phyloP scores from a whole-genome alignment of 2,329 filamentous ascomycete species.

The Talaromyces sp. region DNA sequence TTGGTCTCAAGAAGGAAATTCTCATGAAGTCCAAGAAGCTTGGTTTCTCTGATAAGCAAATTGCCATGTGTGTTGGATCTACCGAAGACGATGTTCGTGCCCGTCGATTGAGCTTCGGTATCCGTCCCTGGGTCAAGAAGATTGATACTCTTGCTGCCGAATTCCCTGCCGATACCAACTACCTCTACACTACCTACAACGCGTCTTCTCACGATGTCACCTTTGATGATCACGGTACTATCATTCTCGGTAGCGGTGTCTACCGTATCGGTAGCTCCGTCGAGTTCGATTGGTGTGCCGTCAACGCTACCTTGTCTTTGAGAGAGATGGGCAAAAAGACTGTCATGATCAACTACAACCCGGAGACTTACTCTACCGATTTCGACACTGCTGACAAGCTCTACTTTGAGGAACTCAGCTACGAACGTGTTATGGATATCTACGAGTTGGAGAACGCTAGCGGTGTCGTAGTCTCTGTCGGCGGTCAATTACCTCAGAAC shows the following conservation, averaged over 20 bases:
- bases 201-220: conserved; percentile 88
- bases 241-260: conserved; percentile 90
- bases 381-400: conserved; percentile 85
- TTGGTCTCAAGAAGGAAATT: conserved; percentile 81
- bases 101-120: conserved; percentile 77
- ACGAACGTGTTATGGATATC: conserved; percentile 98
- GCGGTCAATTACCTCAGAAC: conserved; percentile 95
- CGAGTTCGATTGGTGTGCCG: conserved; percentile 98
- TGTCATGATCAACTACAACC: conserved; percentile 93
- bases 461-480: conserved; percentile 91
- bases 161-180: conserved; percentile 93
- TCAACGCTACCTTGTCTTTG: conserved; percentile 80
- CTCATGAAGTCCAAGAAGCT: conserved; percentile 92
- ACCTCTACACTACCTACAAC: conserved; percentile 97
- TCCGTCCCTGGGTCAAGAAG: conserved; percentile 95
- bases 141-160: conserved; percentile 97
- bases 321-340: conserved; percentile 91
- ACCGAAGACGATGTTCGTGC: conserved; percentile 88
- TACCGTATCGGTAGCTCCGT: conserved; percentile 98
- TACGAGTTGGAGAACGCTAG: conserved; percentile 84
- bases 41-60: conserved; percentile 96
- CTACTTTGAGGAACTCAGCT: conserved; percentile 95
- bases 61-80: conserved; percentile 77
- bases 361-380: conserved; percentile 78
- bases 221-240: conserved; percentile 85